A percentile compares a stretch with the other conserved stretches of the same genome.
Conservation (phyloP, 164 flowering plant species). For the Magnolia kwangsiensis region DNA sequence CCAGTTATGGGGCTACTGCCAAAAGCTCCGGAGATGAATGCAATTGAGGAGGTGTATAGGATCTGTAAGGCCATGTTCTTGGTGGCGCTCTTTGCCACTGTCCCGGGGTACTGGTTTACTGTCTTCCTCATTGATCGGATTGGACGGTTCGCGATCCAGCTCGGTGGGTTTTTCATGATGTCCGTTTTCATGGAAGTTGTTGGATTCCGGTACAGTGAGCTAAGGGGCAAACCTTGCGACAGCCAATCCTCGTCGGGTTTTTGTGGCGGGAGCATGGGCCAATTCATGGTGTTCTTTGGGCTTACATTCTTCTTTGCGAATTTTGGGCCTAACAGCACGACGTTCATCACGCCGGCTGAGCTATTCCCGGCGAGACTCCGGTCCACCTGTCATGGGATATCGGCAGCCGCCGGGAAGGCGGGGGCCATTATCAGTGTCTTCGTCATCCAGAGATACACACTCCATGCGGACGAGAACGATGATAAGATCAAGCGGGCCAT, state of each 20-base stretch:
- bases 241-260: too few relatives aligned
- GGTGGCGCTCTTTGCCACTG: slow-evolving; percentile 39
- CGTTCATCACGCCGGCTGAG: slow-evolving; percentile 35
- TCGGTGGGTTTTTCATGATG: too few relatives aligned
- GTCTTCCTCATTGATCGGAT: slow-evolving; percentile 20
- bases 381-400: slow-evolving; percentile 53
- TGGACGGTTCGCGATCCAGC: too few relatives aligned
- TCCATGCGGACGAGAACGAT: neutral
- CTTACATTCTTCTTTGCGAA: slow-evolving; percentile 27
- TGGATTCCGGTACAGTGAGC: too few relatives aligned
- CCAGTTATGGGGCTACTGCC: slow-evolving; percentile 29
- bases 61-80: slow-evolving; percentile 35
- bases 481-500: slow-evolving; percentile 30
- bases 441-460: slow-evolving; percentile 20
- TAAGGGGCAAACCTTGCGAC: too few relatives aligned
- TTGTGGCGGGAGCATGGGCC: slow-evolving; percentile 15
- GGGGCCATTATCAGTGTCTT: slow-evolving; percentile 45
- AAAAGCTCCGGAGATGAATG: slow-evolving; percentile 24
- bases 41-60: slow-evolving; percentile 35
- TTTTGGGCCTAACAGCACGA: slow-evolving; percentile 38
- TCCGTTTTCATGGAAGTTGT: too few relatives aligned
- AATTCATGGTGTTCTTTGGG: too few relatives aligned
- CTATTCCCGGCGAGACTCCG: slow-evolving; percentile 47
- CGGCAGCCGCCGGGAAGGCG: slow-evolving; percentile 42
- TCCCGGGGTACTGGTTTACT: slow-evolving; percentile 61